Base-by-base conservation (phyloP, 1,139 yeast genomes). In the Geotrichum fermentans region DNA sequence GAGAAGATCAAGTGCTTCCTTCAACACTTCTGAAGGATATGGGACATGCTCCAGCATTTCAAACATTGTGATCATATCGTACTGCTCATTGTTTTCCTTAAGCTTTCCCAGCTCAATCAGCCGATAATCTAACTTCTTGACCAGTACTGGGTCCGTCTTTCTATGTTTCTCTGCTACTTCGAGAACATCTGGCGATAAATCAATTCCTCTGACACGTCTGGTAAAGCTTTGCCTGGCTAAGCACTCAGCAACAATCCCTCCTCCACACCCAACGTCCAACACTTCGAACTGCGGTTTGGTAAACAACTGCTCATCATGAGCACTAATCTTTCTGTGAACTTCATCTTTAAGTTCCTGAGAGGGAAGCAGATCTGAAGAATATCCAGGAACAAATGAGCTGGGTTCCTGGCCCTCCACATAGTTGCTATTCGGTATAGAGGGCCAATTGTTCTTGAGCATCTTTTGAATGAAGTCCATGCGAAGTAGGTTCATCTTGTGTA, bases 241-340 rank as follows among this genome's bases (percentile, higher is more conserved):
- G 0, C 95, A 82, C 63, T 92, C 99, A 3, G 90, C 72, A 38
- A 92, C 71, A 26, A 92, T 82, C 0, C 99, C 99, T 6, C 98
- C 99, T 20, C 99, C 99, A 63, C 98, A 94, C 0, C 99, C 99
- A 49, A 92, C 82, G 63, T 92, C 99, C 53, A 92, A 69, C 0
- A 82, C 90, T 13, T 68, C 66, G 47, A 79, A 68, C 45, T 73
- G 67, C 8, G 54, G 45, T 6, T 28, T 21, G 7, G 21, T 28
- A 11, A 37, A 33, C 20, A 52, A 52, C 38, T 69, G 57, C 0
- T 61, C 58, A 3, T 57, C 52, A 21, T 46, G 40, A 7, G 21
- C 30, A 8, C 28, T 13, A 16, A 47, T 40, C 17, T 21, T 22
- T 22, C 42, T 22, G 13, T 38, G 16, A 14, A 22, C 36, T 8